Percentiles rank a stretch among this genome's conserved stretches.
These are phyloP conservation scores for Dryas octopetala DNA, from an alignment of 306 rosid genomes.

Conservation along the genomic window DNA sequence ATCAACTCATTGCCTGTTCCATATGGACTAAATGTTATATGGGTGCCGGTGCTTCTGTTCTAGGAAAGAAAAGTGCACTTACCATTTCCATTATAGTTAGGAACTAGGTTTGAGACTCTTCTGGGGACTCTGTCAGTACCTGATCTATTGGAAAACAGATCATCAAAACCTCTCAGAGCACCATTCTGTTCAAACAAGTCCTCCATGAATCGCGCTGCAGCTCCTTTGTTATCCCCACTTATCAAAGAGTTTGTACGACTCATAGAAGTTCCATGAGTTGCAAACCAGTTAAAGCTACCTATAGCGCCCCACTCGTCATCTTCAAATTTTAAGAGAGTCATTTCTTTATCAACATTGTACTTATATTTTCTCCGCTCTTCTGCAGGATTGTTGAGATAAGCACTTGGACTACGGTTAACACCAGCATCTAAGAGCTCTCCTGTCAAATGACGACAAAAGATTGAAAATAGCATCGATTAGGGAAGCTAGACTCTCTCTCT, in stretches of 20 bases:
- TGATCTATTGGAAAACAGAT: constrained; percentile 20
- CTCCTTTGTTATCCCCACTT: constrained; percentile 78
- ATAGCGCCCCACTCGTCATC: constrained; percentile 57
- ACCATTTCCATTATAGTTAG: constrained; percentile 39
- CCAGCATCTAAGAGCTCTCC: constrained; percentile 75
- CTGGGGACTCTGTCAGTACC: constrained; percentile 33
- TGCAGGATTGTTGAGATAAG: constrained; percentile 62
- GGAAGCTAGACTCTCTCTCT: background rate
- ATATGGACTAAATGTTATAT: background rate
- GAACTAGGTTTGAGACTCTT: constrained; percentile 49
- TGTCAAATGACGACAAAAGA: constrained; percentile 22
- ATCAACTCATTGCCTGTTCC: constrained; percentile 18
- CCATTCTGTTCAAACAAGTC: constrained; percentile 58
- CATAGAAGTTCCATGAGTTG: constrained; percentile 80
- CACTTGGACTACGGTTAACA: constrained; percentile 68
- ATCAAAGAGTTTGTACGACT: constrained; percentile 64
- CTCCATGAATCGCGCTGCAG: constrained; percentile 74
- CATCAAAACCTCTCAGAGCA: constrained; percentile 2
- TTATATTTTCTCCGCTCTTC: constrained; percentile 52
- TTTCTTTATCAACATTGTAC: constrained; percentile 66
- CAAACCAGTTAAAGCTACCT: constrained; percentile 78
- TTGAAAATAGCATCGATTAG: background rate
- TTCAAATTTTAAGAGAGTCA: constrained; percentile 65
- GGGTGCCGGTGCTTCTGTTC: background rate
- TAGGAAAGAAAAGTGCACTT: constrained; percentile 12